Percentiles rank a stretch among this genome's conserved stretches.
These are phyloP conservation scores for Pezicula radicicola DNA, from an alignment of 2,329 filamentous ascomycete species.

Conservation along the genomic window DNA sequence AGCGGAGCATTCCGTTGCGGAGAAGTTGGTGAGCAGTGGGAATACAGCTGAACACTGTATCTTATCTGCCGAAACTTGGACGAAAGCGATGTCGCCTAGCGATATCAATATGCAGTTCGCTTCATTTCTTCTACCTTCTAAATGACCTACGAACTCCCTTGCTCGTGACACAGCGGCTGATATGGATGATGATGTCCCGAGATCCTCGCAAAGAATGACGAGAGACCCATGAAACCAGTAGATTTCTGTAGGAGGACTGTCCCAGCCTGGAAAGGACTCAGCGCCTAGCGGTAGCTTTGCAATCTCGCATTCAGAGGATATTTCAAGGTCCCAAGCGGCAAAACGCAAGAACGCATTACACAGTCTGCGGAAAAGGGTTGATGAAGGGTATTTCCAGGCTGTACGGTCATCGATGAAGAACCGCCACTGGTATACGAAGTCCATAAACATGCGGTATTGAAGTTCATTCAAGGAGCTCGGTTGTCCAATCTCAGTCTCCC, in stretches of 20 bases:
- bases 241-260: conserved; percentile 6
- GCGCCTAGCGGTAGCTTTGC: not conserved
- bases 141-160: conserved; percentile 3
- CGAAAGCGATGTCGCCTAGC: conserved; percentile 2
- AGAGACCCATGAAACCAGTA: conserved; percentile 10
- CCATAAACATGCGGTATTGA: conserved; percentile 7
- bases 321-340: conserved; percentile 7
- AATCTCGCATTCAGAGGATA: conserved; percentile 11
- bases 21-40: conserved; percentile 3
- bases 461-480: conserved; percentile 9
- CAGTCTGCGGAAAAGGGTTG: conserved; percentile 6
- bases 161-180: conserved; percentile 5
- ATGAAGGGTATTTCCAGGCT: conserved; percentile 5
- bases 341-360: conserved; percentile 6
- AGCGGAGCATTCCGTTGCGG: conserved; percentile 3
- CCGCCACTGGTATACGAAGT: conserved; percentile 8
- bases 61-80: conserved; percentile 5
- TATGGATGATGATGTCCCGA: conserved; percentile 7
- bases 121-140: conserved; percentile 4
- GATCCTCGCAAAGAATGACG: conserved; percentile 6
- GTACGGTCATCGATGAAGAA: conserved; percentile 5
- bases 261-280: conserved; percentile 3
- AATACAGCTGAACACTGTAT: conserved; percentile 3
- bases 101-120: conserved; percentile 3
- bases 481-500: conserved; percentile 3